Evolutionary conservation across 2,329 filamentous ascomycete species (phyloP), one percentile per base, ranked within the genome.

Genomic region (Microsporum canis): DNA sequence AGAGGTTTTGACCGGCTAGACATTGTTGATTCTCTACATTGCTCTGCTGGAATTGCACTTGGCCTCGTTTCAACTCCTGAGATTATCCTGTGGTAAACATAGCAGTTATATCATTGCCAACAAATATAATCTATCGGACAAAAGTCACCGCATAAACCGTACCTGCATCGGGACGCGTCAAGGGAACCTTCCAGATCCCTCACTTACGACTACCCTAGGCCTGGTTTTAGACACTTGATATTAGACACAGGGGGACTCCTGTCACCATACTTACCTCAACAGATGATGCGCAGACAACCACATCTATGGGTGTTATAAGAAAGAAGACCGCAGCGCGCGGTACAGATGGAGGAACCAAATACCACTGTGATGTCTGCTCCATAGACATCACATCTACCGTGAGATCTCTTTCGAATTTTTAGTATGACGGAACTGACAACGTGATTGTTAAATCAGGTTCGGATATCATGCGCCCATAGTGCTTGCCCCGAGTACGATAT

Each of bases 331-430:
- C 88, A 66, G 86, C 87, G 60, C 82, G 89, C 71, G 89, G 89
- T 65, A 90, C 88, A 58, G 90, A 96, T 72, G 91, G 88, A 56
- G 89, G 89, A 65, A 88, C 91, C 36, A 96, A 97, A 73, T 99
- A 95, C 74, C 90, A 97, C 66, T 99, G 94, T 79, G 95, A 99
- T 75, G 87, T 95, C 62, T 99, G 94, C 75, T 95, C 90, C 51
- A 89, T 89, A 62, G 94, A 99, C 74, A 95, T 99, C 67, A 99
- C 94, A 55, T 94, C 91, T 3, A 99, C 94, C 55, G 94, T 95
- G 82, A 70, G 87, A 33, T 80, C 10, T 14, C 27, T 31, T 59
- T 33, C 17, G n/a, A n/a, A 4, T 23, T 43, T n/a, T n/a, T 23
- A 43, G 39, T n/a, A 31, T 17, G 23, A 7, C 27, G 5, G 34